Evolutionary conservation across 306 rosid species (phyloP), one percentile per base, ranked within the genome.

Genomic region (Pueraria montana): DNA sequence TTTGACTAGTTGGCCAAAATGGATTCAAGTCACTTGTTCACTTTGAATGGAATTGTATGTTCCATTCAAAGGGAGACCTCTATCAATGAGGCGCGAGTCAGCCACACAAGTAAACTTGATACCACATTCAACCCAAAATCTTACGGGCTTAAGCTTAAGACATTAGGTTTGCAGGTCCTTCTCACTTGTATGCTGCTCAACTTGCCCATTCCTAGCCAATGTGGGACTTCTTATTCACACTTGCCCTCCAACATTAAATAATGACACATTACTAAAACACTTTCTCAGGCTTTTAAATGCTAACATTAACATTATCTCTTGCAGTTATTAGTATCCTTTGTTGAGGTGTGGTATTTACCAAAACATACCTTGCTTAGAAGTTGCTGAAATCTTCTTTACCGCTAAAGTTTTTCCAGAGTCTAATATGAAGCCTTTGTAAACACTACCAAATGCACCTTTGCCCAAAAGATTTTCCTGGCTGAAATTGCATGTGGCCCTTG

Each of bases 401-500:
- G 94, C 92, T 36, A 89, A 61, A 11, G 77, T 61, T 83, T 73
- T 84, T 17, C 82, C 74, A 59, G 84, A 83, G 74, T 83, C 65
- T 5, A 24, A 43, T 27, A 87, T 8, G 64, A 77, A 16, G 23
- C 91, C 94, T 83, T 87, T 86, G 75, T 91, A 89, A 16, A 91
- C 94, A 78, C 88, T 50, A 32, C 91, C 91, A 80, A 91, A 91
- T 18, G 87, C 92, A 24, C 94, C 92, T 53, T 65, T 80, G 0
- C 90, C 94, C 40, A 91, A 32, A 65, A 91, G 78, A 32, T 88
- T 89, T 70, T 88, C 91, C 56, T 56, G 81, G 61, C 88, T 80
- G 80, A 91, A 91, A 24, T 82, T 69, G 45, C 76, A 67, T 3
- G 90, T 87, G 26, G 91, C 95, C 79, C 75, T 65, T 18, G 75